Conservation (phyloP, 1,284 basidiomycete genomes). For the Ustilago xerochloae region DNA sequence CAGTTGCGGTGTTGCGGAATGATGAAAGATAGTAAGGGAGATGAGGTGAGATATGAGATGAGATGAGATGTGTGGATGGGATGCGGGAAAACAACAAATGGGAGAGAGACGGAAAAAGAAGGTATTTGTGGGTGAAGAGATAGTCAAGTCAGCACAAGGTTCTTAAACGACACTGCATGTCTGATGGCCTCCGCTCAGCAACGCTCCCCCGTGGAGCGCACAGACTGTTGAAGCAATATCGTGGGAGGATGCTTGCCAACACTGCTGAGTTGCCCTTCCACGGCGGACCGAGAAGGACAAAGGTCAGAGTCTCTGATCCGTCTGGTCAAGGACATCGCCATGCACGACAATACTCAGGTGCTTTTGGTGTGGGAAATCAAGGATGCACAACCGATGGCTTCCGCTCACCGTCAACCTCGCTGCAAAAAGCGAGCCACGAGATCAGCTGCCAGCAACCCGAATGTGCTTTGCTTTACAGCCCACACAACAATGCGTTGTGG, state of each 20-base stretch:
- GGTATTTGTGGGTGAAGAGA: slow-evolving; percentile 6
- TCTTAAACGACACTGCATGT: neutral
- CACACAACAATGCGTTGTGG: slow-evolving; percentile 25
- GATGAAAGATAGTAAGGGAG: neutral
- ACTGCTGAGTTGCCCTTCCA: neutral
- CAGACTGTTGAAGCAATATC: neutral
- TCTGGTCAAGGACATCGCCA: neutral
- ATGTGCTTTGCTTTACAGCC: slow-evolving; percentile 5
- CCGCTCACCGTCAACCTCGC: neutral
- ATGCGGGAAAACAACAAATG: neutral
- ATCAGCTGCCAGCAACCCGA: slow-evolving; percentile 2
- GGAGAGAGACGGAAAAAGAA: neutral
- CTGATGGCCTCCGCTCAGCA: neutral
- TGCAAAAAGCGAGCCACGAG: neutral
- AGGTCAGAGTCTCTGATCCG: neutral
- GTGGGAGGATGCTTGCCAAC: neutral
- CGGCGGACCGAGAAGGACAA: neutral
- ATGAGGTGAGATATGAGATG: neutral
- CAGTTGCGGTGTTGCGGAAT: too few species aligned
- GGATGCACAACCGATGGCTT: slow-evolving; percentile 23
- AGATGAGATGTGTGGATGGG: neutral
- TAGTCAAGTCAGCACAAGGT: slow-evolving; percentile 1
- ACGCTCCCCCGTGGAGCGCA: neutral
- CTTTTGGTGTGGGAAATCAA: slow-evolving; percentile 20
- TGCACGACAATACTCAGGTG: slow-evolving; percentile 6